phyloP scores from a whole-genome alignment of 495 filamentous ascomycete species.

The Hypoxylon fragiforme region DNA sequence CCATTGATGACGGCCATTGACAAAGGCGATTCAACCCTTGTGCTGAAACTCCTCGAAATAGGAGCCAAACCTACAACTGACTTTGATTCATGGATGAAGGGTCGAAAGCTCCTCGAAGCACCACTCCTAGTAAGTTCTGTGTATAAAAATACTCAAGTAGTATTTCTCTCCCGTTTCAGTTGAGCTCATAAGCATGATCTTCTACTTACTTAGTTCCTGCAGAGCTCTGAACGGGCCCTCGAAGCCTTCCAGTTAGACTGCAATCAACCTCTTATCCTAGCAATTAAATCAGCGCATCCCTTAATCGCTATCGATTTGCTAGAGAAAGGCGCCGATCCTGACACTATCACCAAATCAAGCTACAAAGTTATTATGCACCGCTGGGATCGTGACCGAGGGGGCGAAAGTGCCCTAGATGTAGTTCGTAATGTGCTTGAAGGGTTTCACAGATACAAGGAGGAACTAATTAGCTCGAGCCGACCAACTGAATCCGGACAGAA shows the following conservation, averaged over 20 bases:
- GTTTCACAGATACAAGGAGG: slow-evolving; percentile 49
- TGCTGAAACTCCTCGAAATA: slow-evolving; percentile 45
- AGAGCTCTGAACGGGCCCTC: slow-evolving; percentile 49
- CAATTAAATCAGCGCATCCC: slow-evolving; percentile 55
- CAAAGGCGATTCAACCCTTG: slow-evolving; percentile 38
- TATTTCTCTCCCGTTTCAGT: no score
- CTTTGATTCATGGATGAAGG: slow-evolving; percentile 51
- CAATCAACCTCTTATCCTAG: slow-evolving; percentile 66
- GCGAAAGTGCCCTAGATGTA: slow-evolving; percentile 58
- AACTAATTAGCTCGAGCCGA: slow-evolving; percentile 2
- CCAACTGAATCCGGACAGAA: not conserved
- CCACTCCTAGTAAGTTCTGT: slow-evolving; percentile 29
- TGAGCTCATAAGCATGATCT: no score
- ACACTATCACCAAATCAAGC: slow-evolving; percentile 46
- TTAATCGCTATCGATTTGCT: slow-evolving; percentile 59
- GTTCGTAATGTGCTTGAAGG: slow-evolving; percentile 53
- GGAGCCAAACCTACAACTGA: slow-evolving; percentile 46
- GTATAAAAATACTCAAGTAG: no score
- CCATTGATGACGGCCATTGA: slow-evolving; percentile 43
- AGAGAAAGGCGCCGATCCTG: slow-evolving; percentile 60
- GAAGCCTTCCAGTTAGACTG: slow-evolving; percentile 46
- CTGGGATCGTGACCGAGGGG: slow-evolving; percentile 24
- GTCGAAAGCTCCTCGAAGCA: slow-evolving; percentile 38
- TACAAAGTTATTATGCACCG: slow-evolving; percentile 37
- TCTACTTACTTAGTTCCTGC: slow-evolving; percentile 34